phyloP scores from a whole-genome alignment of 225 moss, liverwort and hornwort species.

The Antitrichia curtipendula region DNA sequence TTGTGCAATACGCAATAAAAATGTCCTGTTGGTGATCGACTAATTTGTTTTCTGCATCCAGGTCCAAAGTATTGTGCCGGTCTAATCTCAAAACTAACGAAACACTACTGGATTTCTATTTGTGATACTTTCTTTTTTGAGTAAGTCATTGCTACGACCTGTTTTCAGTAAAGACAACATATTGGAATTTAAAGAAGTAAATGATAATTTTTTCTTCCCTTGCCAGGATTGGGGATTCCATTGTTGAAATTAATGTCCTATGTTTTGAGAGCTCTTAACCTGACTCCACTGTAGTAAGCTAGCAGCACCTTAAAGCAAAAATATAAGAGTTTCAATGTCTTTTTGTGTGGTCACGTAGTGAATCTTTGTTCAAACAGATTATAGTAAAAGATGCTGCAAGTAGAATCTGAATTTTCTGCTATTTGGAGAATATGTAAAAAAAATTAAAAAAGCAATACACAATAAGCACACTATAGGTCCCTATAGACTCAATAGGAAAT shows the following conservation, averaged over 20 bases:
- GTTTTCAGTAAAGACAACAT: neutral
- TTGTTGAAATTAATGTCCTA: neutral
- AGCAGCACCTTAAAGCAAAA: too few species aligned
- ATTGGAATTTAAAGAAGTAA: neutral
- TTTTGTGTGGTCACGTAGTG: too few species aligned
- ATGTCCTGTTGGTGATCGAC: neutral
- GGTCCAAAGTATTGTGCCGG: neutral
- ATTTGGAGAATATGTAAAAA: too few species aligned
- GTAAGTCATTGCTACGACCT: neutral
- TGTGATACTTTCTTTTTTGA: neutral
- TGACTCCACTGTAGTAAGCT: too few species aligned
- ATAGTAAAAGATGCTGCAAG: too few species aligned
- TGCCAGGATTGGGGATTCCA: neutral
- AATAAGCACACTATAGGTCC: too few species aligned
- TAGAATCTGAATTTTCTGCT: too few species aligned
- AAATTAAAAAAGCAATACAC: too few species aligned
- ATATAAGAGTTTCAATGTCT: too few species aligned
- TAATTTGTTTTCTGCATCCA: neutral
- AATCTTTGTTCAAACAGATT: too few species aligned
- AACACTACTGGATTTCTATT: neutral
- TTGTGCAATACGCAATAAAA: neutral
- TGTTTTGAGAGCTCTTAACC: too few species aligned
- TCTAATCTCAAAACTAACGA: neutral
- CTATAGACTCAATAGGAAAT: neutral
- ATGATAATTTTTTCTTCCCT: neutral